A percentile compares a stretch with the other conserved stretches of the same genome.
Conservation (phyloP, 208 protist genomes). For the Trypanosomatidae sp. region DNA sequence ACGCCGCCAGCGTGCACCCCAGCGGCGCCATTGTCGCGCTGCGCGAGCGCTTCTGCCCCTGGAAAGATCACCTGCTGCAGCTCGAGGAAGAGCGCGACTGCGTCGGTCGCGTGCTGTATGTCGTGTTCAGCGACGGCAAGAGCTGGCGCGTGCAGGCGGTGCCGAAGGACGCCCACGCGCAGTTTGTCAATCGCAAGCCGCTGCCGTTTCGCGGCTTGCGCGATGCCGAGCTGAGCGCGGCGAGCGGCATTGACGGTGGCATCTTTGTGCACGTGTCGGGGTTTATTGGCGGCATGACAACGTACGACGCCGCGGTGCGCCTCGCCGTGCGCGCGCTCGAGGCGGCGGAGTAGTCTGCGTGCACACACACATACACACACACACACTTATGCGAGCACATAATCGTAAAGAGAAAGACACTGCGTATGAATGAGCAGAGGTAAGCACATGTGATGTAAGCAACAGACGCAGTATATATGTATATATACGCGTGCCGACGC, state of each 20-base stretch:
- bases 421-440: no score
- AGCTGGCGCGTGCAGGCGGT: constrained; percentile 90
- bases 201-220: constrained; percentile 91
- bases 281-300: constrained; percentile 94
- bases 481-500: no score
- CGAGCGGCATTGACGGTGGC: constrained; percentile 77
- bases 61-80: constrained; percentile 90
- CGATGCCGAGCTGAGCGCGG: constrained; percentile 76
- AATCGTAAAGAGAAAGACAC: neutral
- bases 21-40: constrained; percentile 82
- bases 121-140: constrained; percentile 80
- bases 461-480: no score
- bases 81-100: constrained; percentile 69
- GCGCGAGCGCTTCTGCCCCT: constrained; percentile 65
- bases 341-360: neutral
- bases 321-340: constrained; percentile 53
- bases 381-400: neutral
- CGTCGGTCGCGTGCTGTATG: constrained; percentile 55
- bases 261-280: constrained; percentile 93
- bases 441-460: no score
- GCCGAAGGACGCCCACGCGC: constrained; percentile 24
- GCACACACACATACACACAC: neutral
- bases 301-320: constrained; percentile 84
- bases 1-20: constrained; percentile 20
- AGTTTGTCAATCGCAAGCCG: constrained; percentile 76